These are phyloP conservation scores for Rhizoclosmatium sp. DNA, from an alignment of 192 early-diverging fungal species.

Conservation along the genomic window DNA sequence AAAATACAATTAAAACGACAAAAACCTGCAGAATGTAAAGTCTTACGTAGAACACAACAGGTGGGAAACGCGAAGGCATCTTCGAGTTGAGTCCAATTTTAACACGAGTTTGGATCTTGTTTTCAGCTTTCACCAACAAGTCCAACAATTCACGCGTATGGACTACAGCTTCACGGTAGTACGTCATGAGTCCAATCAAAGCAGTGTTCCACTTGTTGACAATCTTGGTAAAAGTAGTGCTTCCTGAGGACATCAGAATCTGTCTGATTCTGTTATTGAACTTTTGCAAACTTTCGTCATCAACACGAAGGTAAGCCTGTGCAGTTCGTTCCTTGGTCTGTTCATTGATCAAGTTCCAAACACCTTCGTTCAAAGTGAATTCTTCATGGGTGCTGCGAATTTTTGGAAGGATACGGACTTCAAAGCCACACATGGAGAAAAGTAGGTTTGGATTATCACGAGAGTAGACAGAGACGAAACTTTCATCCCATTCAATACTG, in stretches of 20 bases:
- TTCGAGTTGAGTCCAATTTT: constrained; percentile 99
- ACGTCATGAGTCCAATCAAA: constrained; percentile 96
- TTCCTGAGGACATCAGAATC: constrained; percentile 97
- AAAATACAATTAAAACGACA: constrained; percentile 20
- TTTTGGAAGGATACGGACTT: constrained; percentile 95
- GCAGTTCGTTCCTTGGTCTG: constrained; percentile 98
- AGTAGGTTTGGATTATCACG: constrained; percentile 98
- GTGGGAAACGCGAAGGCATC: constrained; percentile 97
- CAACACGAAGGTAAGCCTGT: constrained; percentile 95
- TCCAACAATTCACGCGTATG: constrained; percentile 97
- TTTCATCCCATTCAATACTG: constrained; percentile 98
- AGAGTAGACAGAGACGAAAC: constrained; percentile 95
- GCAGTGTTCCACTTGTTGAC: constrained; percentile 87
- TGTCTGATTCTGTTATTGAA: constrained; percentile 97
- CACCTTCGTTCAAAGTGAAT: constrained; percentile 86
- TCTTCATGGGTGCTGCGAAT: constrained; percentile 84
- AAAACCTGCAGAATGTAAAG: too few relatives aligned
- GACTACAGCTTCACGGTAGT: constrained; percentile 97
- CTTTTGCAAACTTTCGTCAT: constrained; percentile 87
- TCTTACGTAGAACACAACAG: constrained; percentile 79
- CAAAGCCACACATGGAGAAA: constrained; percentile 94
- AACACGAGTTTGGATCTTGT: constrained; percentile 98
- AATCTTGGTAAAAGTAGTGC: constrained; percentile 98
- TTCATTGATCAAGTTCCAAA: constrained; percentile 97
- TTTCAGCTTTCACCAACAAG: constrained; percentile 96